Conservation (phyloP, 768 basidiomycete species). For the Grammothele lineata region DNA sequence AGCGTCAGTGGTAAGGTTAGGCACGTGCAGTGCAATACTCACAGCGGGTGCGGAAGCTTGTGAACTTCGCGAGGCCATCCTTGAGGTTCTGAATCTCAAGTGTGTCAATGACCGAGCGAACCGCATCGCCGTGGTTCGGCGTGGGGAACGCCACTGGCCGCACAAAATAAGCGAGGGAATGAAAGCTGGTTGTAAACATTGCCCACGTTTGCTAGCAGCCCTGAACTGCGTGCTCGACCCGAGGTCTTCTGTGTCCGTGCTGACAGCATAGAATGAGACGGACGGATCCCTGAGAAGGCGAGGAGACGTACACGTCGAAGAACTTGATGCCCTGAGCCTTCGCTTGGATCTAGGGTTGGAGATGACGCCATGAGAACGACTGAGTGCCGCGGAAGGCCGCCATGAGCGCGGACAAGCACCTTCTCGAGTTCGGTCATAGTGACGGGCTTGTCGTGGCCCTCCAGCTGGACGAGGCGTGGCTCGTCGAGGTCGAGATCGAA, state of each 20-base stretch:
- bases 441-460: constrained; percentile 55
- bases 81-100: constrained; percentile 63
- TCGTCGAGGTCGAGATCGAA: constrained; percentile 72
- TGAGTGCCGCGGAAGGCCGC: not conserved
- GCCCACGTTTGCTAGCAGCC: constrained; percentile 36
- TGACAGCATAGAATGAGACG: constrained; percentile 24
- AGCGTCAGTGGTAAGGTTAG: constrained; percentile 7
- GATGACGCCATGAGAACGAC: constrained; percentile 1
- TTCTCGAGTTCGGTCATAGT: constrained; percentile 92
- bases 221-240: constrained; percentile 38
- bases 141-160: constrained; percentile 47
- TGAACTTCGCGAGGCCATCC: constrained; percentile 61
- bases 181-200: constrained; percentile 4
- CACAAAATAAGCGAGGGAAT: constrained; percentile 18
- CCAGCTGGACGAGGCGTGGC: constrained; percentile 70
- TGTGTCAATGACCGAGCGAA: constrained; percentile 57
- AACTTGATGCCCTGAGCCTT: constrained; percentile 78
- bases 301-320: constrained; percentile 68
- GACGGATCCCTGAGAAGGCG: not conserved
- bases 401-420: constrained; percentile 36
- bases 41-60: constrained; percentile 74
- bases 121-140: constrained; percentile 57
- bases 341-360: constrained; percentile 54
- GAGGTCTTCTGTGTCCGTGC: constrained; percentile 71
- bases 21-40: constrained; percentile 20